These are phyloP conservation scores for Meripilus lineatus DNA, from an alignment of 1,284 basidiomycete species.

Conservation along the genomic window DNA sequence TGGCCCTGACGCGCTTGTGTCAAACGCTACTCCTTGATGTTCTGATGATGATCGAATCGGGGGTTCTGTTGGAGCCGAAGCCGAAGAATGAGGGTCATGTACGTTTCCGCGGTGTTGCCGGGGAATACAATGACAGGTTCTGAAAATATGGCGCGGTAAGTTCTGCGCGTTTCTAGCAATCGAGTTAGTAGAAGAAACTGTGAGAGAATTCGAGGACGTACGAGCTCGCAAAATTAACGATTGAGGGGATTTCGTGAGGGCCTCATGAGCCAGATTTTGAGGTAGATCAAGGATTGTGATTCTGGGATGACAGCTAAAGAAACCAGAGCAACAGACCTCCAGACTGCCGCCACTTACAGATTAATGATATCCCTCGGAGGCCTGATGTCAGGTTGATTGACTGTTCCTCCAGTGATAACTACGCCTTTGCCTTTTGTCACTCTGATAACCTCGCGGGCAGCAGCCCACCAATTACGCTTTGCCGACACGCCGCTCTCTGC, in stretches of 20 bases:
- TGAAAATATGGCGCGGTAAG: slow-evolving; percentile 68
- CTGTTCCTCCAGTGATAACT: slow-evolving; percentile 61
- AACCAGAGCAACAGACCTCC: not conserved
- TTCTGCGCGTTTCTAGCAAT: slow-evolving; percentile 44
- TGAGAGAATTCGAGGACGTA: slow-evolving; percentile 33
- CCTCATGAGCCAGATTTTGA: slow-evolving; percentile 60
- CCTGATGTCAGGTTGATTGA: slow-evolving; percentile 53
- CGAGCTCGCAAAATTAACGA: slow-evolving; percentile 69
- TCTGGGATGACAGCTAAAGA: slow-evolving; percentile 21
- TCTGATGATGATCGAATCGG: not conserved
- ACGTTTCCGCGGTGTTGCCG: not conserved
- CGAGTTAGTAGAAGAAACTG: slow-evolving; percentile 1
- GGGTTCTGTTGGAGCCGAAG: not conserved
- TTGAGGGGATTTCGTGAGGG: slow-evolving; percentile 56
- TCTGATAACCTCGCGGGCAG: slow-evolving; percentile 65
- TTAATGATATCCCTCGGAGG: slow-evolving; percentile 70
- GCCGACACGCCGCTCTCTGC: slow-evolving; percentile 47
- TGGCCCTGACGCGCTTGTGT: not conserved
- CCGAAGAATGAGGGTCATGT: not conserved
- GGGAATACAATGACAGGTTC: slow-evolving; percentile 64
- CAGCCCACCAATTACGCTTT: slow-evolving; percentile 81
- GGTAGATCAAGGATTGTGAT: slow-evolving; percentile 62
- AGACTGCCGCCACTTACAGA: slow-evolving; percentile 52
- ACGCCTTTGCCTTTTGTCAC: slow-evolving; percentile 76
- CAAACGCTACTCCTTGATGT: not conserved